Conservation (phyloP, 345 rosid species). For the Citrus inodora region DNA sequence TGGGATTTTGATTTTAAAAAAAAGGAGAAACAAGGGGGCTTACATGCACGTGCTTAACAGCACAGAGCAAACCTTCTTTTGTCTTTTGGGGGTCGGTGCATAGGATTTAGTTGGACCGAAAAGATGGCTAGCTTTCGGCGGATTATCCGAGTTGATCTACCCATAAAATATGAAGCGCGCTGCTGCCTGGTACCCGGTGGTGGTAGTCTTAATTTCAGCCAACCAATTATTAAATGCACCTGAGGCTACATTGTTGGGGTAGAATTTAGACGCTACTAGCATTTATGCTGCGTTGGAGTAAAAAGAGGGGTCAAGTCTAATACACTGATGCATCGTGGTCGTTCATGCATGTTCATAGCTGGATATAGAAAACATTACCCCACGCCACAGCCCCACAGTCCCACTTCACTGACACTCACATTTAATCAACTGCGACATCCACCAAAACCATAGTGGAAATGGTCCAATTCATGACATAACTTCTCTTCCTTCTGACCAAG, state of each 20-base stretch:
- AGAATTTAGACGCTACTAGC: not conserved
- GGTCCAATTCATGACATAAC: not conserved
- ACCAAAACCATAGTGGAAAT: not conserved
- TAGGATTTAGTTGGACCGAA: no score
- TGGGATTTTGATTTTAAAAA: not conserved
- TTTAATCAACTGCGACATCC: not conserved
- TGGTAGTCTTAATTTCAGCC: not conserved
- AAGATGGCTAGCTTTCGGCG: not conserved
- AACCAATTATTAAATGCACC: not conserved
- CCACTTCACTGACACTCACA: slow-evolving; percentile 4
- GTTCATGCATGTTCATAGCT: not conserved
- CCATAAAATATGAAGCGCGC: no score
- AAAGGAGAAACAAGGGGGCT: no score
- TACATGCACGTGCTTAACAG: no score
- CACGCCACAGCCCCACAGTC: not conserved
- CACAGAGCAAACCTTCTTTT: no score
- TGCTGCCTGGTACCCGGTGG: no score
- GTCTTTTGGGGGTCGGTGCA: no score
- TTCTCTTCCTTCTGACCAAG: not conserved
- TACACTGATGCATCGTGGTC: not conserved
- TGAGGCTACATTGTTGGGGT: not conserved
- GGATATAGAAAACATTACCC: not conserved
- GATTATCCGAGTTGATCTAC: not conserved
- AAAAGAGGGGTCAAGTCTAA: not conserved
- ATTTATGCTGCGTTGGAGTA: slow-evolving; percentile 1